These are phyloP conservation scores for Rhexocercosporidium sp. DNA, from an alignment of 2,329 filamentous ascomycete species.

Conservation along the genomic window DNA sequence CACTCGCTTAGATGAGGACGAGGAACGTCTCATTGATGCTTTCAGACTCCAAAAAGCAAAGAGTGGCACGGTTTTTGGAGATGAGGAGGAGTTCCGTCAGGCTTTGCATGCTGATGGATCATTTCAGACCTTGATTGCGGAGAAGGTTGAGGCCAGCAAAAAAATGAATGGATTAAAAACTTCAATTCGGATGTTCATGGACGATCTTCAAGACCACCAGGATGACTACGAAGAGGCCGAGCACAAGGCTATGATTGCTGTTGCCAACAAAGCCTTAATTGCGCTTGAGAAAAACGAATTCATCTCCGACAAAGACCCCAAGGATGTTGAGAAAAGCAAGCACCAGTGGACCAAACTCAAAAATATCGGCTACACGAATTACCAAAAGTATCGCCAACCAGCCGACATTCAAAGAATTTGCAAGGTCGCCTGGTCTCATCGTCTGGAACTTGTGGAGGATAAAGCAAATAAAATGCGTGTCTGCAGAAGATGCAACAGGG, in stretches of 20 bases:
- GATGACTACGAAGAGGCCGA: background rate
- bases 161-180: background rate
- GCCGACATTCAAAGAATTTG: background rate
- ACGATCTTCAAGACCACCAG: background rate
- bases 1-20: background rate
- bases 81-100: background rate
- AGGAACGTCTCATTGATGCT: background rate
- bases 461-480: background rate
- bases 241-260: background rate
- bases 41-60: background rate
- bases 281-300: background rate
- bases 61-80: background rate
- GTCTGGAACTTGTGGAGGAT: background rate
- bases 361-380: background rate
- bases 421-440: background rate
- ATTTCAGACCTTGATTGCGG: background rate
- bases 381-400: background rate
- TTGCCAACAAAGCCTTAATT: background rate
- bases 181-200: conserved; percentile 1
- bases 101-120: background rate
- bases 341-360: background rate
- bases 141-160: background rate
- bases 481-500: background rate
- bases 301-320: background rate
- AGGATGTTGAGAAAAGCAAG: background rate